A percentile compares a stretch with the other conserved stretches of the same genome.
Evolutionary conservation across 2,329 filamentous ascomycete species (phyloP).

Genomic region (Hansfordia pulvinata): DNA sequence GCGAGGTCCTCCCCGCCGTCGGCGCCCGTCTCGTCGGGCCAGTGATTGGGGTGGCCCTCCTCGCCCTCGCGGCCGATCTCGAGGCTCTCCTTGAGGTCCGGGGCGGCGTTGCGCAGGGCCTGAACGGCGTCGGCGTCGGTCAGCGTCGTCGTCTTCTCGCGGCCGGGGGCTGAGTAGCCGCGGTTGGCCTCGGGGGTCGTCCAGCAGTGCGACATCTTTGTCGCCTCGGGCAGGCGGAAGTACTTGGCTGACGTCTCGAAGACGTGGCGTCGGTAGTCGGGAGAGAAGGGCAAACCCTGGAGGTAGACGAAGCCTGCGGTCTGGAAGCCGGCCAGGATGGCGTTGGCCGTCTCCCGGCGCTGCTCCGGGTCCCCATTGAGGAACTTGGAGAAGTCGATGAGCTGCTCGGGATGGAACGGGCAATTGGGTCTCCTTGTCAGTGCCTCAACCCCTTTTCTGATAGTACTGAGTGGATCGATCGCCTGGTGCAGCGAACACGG

Average conservation of each 20-base stretch:
- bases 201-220: slow-evolving; percentile 58
- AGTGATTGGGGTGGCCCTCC: slow-evolving; percentile 57
- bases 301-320: slow-evolving; percentile 84
- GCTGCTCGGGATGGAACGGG: too few relatives aligned
- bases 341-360: slow-evolving; percentile 51
- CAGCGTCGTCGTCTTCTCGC: slow-evolving; percentile 56
- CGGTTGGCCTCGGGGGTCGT: slow-evolving; percentile 60
- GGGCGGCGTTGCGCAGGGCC: slow-evolving; percentile 40
- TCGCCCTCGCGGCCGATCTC: slow-evolving; percentile 51
- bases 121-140: slow-evolving; percentile 41
- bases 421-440: too few relatives aligned
- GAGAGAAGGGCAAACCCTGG: slow-evolving; percentile 60
- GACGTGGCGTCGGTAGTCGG: slow-evolving; percentile 41
- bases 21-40: slow-evolving; percentile 47
- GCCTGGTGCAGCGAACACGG: too few relatives aligned
- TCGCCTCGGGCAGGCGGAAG: slow-evolving; percentile 47
- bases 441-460: too few relatives aligned
- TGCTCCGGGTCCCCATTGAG: slow-evolving; percentile 45
- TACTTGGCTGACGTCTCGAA: slow-evolving; percentile 59
- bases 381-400: slow-evolving; percentile 69
- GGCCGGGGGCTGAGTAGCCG: slow-evolving; percentile 55
- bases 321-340: slow-evolving; percentile 70
- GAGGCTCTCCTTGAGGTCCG: slow-evolving; percentile 51
- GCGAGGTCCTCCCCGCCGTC: too few relatives aligned
- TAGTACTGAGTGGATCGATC: too few relatives aligned